phyloP scores from a whole-genome alignment of 2,329 filamentous ascomycete genomes.

The Xylaria sp. region DNA sequence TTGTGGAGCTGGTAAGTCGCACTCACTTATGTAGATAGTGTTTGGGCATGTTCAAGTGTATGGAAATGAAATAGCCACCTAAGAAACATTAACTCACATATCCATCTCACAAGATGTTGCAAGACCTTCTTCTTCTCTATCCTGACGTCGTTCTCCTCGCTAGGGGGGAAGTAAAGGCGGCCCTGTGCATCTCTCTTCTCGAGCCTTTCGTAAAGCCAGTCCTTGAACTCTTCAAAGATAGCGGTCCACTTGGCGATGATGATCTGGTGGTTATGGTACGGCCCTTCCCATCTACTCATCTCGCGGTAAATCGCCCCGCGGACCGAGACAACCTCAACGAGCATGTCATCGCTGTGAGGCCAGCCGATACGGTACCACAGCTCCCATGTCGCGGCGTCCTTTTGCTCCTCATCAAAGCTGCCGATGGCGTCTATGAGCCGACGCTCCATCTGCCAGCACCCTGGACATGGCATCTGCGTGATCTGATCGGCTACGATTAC shows the following conservation, averaged over 20 bases:
- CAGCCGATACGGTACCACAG: slow-evolving; percentile 25
- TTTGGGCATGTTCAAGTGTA: background rate
- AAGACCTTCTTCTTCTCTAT: slow-evolving; percentile 25
- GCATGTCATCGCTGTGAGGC: background rate
- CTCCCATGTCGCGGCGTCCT: slow-evolving; percentile 11
- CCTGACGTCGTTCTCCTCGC: background rate
- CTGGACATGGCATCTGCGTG: background rate
- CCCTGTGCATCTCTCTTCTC: slow-evolving; percentile 21
- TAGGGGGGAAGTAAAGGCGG: slow-evolving; percentile 16
- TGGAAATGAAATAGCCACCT: too few species aligned
- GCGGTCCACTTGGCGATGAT: slow-evolving; percentile 8
- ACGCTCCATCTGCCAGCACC: background rate
- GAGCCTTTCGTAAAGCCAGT: slow-evolving; percentile 17
- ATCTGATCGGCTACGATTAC: background rate
- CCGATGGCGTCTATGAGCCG: slow-evolving; percentile 11
- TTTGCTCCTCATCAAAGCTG: background rate
- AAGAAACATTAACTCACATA: slow-evolving; percentile 9
- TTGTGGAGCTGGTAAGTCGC: background rate
- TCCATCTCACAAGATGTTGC: slow-evolving; percentile 23
- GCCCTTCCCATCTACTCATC: slow-evolving; percentile 8
- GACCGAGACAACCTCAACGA: slow-evolving; percentile 11
- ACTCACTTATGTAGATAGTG: background rate
- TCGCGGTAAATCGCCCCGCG: background rate
- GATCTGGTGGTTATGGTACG: slow-evolving; percentile 3
- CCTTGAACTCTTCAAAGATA: slow-evolving; percentile 14